These are phyloP conservation scores for Populus tomentosa DNA, from an alignment of 441 rosid species.

Conservation along the genomic window DNA sequence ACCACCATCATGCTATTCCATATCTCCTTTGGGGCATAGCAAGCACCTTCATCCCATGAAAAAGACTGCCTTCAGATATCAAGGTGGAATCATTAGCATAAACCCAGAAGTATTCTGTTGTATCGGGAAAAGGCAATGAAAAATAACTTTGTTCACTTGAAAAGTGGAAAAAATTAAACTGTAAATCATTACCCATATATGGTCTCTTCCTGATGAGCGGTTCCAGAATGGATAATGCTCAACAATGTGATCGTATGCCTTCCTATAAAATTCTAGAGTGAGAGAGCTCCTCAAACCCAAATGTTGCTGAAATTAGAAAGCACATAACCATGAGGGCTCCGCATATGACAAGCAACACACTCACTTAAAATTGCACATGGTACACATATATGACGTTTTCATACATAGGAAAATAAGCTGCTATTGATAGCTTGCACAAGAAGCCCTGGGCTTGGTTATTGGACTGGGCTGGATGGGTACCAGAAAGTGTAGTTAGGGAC, in stretches of 20 bases:
- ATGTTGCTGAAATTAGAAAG: conserved; percentile 56
- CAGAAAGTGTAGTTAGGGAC: neutral
- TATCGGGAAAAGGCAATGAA: conserved; percentile 14
- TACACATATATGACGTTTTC: too few relatives aligned
- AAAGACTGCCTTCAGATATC: conserved; percentile 69
- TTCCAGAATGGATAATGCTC: conserved; percentile 82
- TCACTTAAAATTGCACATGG: neutral
- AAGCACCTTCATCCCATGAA: conserved; percentile 99
- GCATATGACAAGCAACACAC: neutral
- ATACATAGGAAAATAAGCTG: too few relatives aligned
- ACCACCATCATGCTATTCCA: conserved; percentile 98
- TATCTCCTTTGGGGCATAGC: conserved; percentile 99
- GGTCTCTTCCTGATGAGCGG: conserved; percentile 84
- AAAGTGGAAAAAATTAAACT: neutral
- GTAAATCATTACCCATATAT: conserved; percentile 67
- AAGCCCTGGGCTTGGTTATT: neutral
- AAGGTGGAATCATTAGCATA: conserved; percentile 35
- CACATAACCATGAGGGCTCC: conserved; percentile 12
- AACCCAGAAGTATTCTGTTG: conserved; percentile 1
- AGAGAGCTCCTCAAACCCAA: conserved; percentile 84
- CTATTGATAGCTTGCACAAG: neutral
- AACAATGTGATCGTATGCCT: conserved; percentile 63
- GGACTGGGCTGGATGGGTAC: neutral
- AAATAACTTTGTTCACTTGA: conserved; percentile 5
- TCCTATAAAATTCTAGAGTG: conserved; percentile 78